Base-by-base conservation (phyloP, 495 filamentous ascomycete species). In the Aspergillus baeticus region DNA sequence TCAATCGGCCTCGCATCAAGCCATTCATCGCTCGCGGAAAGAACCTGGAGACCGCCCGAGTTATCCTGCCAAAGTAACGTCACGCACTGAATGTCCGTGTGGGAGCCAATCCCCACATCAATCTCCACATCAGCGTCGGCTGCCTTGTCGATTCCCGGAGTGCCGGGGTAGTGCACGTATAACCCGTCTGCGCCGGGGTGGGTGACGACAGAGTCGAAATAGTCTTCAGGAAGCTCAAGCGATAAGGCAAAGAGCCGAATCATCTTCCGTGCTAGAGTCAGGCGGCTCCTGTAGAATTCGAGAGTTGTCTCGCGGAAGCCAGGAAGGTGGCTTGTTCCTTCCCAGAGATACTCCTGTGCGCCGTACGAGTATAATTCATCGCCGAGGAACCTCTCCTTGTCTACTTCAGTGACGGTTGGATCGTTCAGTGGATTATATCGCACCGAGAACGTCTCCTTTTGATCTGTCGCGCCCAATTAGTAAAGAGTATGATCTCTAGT, bases 41-140 rank as follows among this genome's bases (percentile, higher is more conserved):
- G 58, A 0, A 83, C 75, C 63, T 85, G 81, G 52, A 87, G 56
- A 0, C 82, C 82, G 0, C 79, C 81, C 11, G 62, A 67, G 34
- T 67, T 68, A 58, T 84, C 78, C 56, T 86, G 83, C 63, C 76
- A 83, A 0, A 85, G 63, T 0, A 86, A 67, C 0, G 84, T 87
- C 43, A 85, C 76, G 20, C 81, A 77, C 31, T 83, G 80, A 10
- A 85, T 68, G 58, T 86, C 82, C 1, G 82, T 84, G 39, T 85
- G 82, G 5, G 76, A 80, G 45, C 81, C 81, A 17, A 84, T 73
- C 1, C 81, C 76, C 8, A 80, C 79, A 37, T 74, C 74, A 3
- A 70, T 46, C 1, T 65, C 59, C 0, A 51, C 20, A 20, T 71
- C 55, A 13, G 51, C 46, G 39, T 62, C 50, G 2, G 5, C 13